Percentiles rank a stretch among this genome's conserved stretches.
phyloP scores from a whole-genome alignment of 2,329 filamentous ascomycete genomes.

The Trichophyton simii region DNA sequence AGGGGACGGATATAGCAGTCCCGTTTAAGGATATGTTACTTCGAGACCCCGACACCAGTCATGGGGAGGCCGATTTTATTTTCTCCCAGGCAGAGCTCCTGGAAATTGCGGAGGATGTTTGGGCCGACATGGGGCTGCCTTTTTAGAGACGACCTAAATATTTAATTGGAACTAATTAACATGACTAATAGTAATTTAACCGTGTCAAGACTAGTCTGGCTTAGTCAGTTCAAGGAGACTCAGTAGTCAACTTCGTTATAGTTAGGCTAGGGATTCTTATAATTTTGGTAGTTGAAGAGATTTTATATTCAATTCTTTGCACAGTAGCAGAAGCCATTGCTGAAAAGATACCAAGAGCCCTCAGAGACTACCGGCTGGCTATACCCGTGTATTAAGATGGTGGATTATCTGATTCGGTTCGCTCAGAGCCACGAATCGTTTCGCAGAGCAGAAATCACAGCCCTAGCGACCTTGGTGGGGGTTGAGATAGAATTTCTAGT shows the following conservation, averaged over 20 bases:
- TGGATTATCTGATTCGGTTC: conserved; percentile 80
- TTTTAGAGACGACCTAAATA: no score
- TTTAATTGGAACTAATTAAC: no score
- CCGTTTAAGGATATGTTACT: background rate
- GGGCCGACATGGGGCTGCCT: background rate
- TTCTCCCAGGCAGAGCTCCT: conserved; percentile 5
- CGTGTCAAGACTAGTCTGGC: no score
- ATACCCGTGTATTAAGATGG: conserved; percentile 16
- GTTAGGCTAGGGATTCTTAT: no score
- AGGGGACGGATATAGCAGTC: background rate
- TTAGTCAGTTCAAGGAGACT: no score
- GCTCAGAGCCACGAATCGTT: conserved; percentile 87
- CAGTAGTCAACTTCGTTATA: no score
- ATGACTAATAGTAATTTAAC: no score
- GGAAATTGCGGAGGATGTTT: background rate
- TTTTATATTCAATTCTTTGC: background rate
- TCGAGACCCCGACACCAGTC: background rate
- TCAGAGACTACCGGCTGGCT: no score
- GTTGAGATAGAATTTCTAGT: conserved; percentile 59
- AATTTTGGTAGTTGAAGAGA: no score
- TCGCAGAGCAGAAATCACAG: conserved; percentile 67
- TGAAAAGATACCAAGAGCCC: background rate
- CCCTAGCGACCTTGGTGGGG: conserved; percentile 57
- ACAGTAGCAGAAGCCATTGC: background rate
- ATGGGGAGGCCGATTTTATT: conserved; percentile 6